Base-by-base conservation (phyloP, 495 filamentous ascomycete genomes). In the Aspergillus affinis region DNA sequence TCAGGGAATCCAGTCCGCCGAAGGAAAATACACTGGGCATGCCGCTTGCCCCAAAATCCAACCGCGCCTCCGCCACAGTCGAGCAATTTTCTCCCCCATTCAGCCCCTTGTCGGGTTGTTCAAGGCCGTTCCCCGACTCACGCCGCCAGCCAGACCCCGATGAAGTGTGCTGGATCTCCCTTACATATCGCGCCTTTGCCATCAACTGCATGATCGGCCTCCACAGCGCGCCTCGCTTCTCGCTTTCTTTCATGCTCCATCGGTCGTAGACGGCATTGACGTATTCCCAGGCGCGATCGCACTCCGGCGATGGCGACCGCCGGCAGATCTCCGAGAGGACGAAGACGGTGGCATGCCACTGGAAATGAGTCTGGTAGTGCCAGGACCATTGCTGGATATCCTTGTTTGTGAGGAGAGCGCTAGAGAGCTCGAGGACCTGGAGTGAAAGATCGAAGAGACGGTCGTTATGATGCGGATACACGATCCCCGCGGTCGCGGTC, bases 271-370 rank as follows among this genome's bases (percentile, higher is more conserved):
- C 57, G 29, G 72, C 81, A 36, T 83, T 79, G 10, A 86, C 72
- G 6, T 77, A 77, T 8, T 75, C 65, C 84, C 84, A 86, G 9
- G 81, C 83, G 46, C 78, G 71, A 53, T 86, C 82, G 23, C 82
- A 73, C 7, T 78, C 63, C 2, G 81, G 68, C 0, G 79, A 81
- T 72, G 75, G 80, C 0, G 79, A 75, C 8, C 81, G 76, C 27
- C 75, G 74, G n/a, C 72, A 74, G 10, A 79, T 75, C 20, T 85
- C 81, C 51, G 82, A 72, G 9, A 84, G 66, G 19, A 86, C 72
- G 46, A 79, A 84, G 9, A 80, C 81, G 51, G 86, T 73, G 47
- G 84, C 76, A 66, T 87, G 77, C 85, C 85, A 88, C 53, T 87
- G 84, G 0, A 81, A 81, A 59, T 82, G 84, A 0, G 82, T 84